Base-by-base conservation (phyloP, 2,329 filamentous ascomycete species). In the Penicillium paneum region DNA sequence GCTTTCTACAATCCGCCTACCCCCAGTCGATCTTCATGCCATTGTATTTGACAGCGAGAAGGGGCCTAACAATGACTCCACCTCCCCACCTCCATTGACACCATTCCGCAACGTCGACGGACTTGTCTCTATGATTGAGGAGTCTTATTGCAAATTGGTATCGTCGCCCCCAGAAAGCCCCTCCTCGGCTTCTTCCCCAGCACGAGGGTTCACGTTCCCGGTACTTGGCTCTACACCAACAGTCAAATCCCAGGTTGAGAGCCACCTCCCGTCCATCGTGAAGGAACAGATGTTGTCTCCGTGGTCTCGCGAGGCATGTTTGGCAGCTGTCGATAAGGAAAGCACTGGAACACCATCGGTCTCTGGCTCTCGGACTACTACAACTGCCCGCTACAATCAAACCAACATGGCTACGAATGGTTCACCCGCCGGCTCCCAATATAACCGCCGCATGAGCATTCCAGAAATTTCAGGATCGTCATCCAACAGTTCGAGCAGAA, bases 291-390 rank as follows among this genome's bases (percentile, higher is more conserved):
- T 97, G 82, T 76, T 91, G 54, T 78, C 83, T 19, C 83, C 89
- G 44, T 97, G 93, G 93, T 88, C 85, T 36, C 86, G 86, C 66
- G 91, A 96, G 21, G 75, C 79, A 13, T 89, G 88, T 31, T 76
- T 94, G 49, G 82, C 86, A 11, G 79, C 83, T 35, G 81, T 90
- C 45, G 84, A 88, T 55, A 84, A 78, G 55, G 78, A 89, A 52
- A 83, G 80, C 46, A 86, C 86, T 64, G 89, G 87, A 64, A 84
- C 89, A 0, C 83, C 83, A 12, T 96, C 91, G 4, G 76, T 95
- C 51, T 89, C 79, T 50, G 91, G 90, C 21, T 95, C 91, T 3
- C 85, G 83, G 59, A 80, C 83, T 1, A 89, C 83, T 12, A 50
- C 66, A 45, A 61, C 57, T 12, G 54, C 64, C 42, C 69, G 71